Base-by-base conservation (phyloP, 306 rosid genomes). In the Lathyrus sativus region DNA sequence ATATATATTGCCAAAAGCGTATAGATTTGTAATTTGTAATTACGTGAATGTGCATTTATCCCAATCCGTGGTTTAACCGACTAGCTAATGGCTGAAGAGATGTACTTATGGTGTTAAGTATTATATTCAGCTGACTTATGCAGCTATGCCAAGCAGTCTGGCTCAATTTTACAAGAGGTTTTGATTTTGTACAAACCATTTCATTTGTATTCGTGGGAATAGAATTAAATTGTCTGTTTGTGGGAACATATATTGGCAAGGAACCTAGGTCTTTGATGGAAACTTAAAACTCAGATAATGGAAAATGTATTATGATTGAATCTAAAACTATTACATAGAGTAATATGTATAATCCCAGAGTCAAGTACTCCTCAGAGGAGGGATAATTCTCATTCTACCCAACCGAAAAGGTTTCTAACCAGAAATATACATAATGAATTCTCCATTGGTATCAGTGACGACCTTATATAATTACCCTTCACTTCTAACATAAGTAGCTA, bases 11-110 rank as follows among this genome's bases (percentile, higher is more conserved):
- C 61, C 57, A 51, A 35, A 57, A 56, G 58, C 7, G 12, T 57
- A 8, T 24, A 71, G n/a, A 43, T 41, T 44, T 45, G 19, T 26
- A 17, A 43, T 41, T 44, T 54, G 19, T 26, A 43, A 50, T 42
- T 22, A 43, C 42, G 49, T 68, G 55, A 62, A 56, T 55, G 11
- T 49, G 24, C 78, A 44, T 71, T 18, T 70, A 31, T 53, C 56
- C 12, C 18, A 48, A 51, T 61, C 6, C 11, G 14, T 54, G 65
- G 46, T 45, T 13, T 60, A 28, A 56, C n/a, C 24, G 56, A 11
- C n/a, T n/a, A n/a, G 74, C 64, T 41, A 17, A 68, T 50, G 65
- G 35, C 46, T 67, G 28, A 62, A 55, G 53, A 60, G 74, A 57
- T 53, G 55, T 80, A 18, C 29, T 61, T 17, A 14, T 19, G 26